Percentiles rank a stretch among this genome's conserved stretches.
Conservation (phyloP, 148 eudicot species). For the Chenopodium quinoa region DNA sequence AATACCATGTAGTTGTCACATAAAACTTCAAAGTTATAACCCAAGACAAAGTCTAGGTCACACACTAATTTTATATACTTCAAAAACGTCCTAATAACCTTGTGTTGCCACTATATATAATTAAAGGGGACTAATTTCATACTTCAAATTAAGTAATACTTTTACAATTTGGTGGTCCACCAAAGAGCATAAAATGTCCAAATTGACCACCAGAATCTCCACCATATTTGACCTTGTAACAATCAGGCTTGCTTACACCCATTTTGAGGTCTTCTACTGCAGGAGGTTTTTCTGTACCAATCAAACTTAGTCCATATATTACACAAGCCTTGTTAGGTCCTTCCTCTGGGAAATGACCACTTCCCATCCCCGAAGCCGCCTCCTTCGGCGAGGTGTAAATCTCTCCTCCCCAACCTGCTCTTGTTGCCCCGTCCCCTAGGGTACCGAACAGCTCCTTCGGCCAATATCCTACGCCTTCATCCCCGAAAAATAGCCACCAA, state of each 20-base stretch:
- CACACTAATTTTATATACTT: too few species aligned
- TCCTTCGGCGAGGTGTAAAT: not conserved
- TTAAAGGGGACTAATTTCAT: too few species aligned
- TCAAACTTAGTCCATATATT: not conserved
- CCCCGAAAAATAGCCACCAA: slow-evolving; percentile 17
- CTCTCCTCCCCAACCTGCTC: slow-evolving; percentile 32
- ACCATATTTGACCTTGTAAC: not conserved
- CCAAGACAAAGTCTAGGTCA: too few species aligned
- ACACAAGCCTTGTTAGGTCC: not conserved
- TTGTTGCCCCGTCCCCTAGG: not conserved
- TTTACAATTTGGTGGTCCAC: slow-evolving; percentile 7
- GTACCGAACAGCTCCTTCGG: slow-evolving; percentile 13
- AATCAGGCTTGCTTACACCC: not conserved
- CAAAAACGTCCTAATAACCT: too few species aligned
- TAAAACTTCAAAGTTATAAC: too few species aligned
- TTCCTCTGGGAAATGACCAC: slow-evolving; percentile 22
- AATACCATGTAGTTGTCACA: too few species aligned
- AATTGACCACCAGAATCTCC: not conserved
- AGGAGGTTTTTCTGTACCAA: not conserved
- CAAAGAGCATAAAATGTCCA: slow-evolving; percentile 15
- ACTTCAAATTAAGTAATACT: too few species aligned
- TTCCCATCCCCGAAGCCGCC: slow-evolving; percentile 14
- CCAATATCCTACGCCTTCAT: slow-evolving; percentile 23
- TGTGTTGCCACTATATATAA: too few species aligned
- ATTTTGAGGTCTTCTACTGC: not conserved